phyloP scores from a whole-genome alignment of 2,329 filamentous ascomycete species.

The Chrysoporthe deuterocubensis region DNA sequence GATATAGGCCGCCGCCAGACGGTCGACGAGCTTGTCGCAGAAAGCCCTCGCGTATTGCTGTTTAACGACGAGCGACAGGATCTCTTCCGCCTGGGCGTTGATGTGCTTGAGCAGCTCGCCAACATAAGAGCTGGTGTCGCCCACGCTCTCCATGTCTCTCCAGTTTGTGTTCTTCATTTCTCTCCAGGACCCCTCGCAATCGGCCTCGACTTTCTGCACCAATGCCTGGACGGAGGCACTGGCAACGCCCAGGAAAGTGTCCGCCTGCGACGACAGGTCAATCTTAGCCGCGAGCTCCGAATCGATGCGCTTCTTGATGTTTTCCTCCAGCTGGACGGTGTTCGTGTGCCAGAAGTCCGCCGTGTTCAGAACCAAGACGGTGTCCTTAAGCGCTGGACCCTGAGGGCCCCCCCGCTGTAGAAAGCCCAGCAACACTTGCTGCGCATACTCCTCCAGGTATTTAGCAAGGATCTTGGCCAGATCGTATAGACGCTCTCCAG shows the following conservation, averaged over 20 bases:
- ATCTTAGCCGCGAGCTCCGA: conserved; percentile 74
- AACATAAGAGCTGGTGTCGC: conserved; percentile 92
- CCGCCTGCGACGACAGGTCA: conserved; percentile 89
- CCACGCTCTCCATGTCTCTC: conserved; percentile 90
- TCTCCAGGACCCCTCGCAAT: conserved; percentile 86
- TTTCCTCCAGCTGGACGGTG: conserved; percentile 91
- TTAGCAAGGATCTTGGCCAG: conserved; percentile 85
- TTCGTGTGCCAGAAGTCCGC: conserved; percentile 97
- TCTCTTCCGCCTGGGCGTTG: conserved; percentile 72
- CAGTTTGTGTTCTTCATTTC: conserved; percentile 98
- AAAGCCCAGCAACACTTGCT: conserved; percentile 83
- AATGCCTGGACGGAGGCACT: conserved; percentile 83
- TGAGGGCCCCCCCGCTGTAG: conserved; percentile 60
- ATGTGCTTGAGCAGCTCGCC: conserved; percentile 76
- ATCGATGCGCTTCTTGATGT: conserved; percentile 89
- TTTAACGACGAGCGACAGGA: conserved; percentile 79
- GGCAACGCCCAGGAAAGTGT: conserved; percentile 93
- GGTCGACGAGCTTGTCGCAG: conserved; percentile 93
- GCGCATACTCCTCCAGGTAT: conserved; percentile 93
- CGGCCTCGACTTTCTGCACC: conserved; percentile 80
- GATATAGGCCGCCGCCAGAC: conserved; percentile 79
- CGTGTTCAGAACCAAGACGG: conserved; percentile 88
- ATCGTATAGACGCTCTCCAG: conserved; percentile 83
- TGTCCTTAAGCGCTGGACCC: conserved; percentile 68
- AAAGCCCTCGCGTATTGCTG: conserved; percentile 94